Evolutionary conservation across 371 early-diverging fungal genomes (phyloP).

Genomic region (Actinomucor elegans): DNA sequence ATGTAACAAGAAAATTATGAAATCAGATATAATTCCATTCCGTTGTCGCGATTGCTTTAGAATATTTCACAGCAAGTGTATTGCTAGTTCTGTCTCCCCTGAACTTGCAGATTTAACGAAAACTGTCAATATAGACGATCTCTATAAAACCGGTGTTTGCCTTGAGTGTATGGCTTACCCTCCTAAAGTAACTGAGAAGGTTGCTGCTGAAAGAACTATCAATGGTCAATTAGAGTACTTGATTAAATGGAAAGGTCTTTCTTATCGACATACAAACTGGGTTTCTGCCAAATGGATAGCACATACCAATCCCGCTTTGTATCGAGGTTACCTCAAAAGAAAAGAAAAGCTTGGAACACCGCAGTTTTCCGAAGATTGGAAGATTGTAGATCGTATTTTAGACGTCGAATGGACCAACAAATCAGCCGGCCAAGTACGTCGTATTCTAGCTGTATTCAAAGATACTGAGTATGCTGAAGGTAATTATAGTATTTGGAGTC

Average conservation of each 20-base stretch:
- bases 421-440: constrained; percentile 20
- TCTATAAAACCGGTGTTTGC: constrained; percentile 39
- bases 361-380: constrained; percentile 31
- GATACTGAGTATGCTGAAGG: constrained; percentile 52
- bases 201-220: constrained; percentile 1
- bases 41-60: constrained; percentile 42
- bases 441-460: constrained; percentile 45
- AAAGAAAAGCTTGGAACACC: constrained; percentile 5
- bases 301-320: constrained; percentile 16
- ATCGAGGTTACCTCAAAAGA: constrained; percentile 28
- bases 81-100: constrained; percentile 3
- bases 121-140: constrained; percentile 10
- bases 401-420: constrained; percentile 41
- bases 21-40: constrained; percentile 15
- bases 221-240: constrained; percentile 14
- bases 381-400: constrained; percentile 47
- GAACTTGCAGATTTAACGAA: constrained; percentile 9
- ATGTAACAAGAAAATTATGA: constrained; percentile 3
- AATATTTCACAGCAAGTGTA: constrained; percentile 38
- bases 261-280: constrained; percentile 61
- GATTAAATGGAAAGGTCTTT: constrained; percentile 57
- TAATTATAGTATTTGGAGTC: constrained; percentile 7
- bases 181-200: neutral
- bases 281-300: constrained; percentile 51
- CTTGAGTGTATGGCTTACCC: constrained; percentile 35